Evolutionary conservation across 176 grass and related monocot species (phyloP), one percentile per base, ranked within the genome.

Genomic region (Olyra latifolia): DNA sequence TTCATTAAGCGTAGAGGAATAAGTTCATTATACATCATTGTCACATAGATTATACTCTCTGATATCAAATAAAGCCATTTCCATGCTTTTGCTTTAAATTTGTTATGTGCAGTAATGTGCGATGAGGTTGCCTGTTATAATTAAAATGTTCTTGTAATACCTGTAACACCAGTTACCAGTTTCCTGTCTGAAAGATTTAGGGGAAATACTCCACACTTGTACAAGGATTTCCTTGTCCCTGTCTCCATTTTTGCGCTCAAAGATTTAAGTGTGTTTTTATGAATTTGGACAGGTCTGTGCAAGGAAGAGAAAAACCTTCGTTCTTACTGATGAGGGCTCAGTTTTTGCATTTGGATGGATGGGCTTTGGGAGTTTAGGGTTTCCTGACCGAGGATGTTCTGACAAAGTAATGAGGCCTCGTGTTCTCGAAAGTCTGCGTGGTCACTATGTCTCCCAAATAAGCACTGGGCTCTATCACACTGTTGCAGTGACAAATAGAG

Each of bases 281-380:
- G 27, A 72, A 83, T 41, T 69, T 71, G 22, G 50, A 66, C 89
- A 99, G 97, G 97, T 96, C 53, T 99, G 97, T 27, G 97, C 97
- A 62, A 90, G 91, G 85, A 99, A 99, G 78, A 95, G 97, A 79
- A 99, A 99, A 69, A 99, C 97, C 2, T 99, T 99, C 80, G 91
- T 99, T 40, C 87, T 99, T 40, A 99, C 93, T 3, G 88, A 93
- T 23, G 87, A 91, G 64, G 97, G 97, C 55, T 96, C 82, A 40
- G 97, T 89, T 49, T 84, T 89, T 69, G 97, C 97, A 10, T 96
- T 99, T 84, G 97, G 97, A 84, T 99, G 93, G 93, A 99, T 95
- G 97, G 97, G 91, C 61, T 99, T 99, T 80, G 97, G 97, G 42
- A 99, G 97, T 84, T 82, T 99, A 91, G 97, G 97, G 22, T 99